These are phyloP conservation scores for Primulina eburnea DNA, from an alignment of 257 asterid genomes.

Conservation along the genomic window DNA sequence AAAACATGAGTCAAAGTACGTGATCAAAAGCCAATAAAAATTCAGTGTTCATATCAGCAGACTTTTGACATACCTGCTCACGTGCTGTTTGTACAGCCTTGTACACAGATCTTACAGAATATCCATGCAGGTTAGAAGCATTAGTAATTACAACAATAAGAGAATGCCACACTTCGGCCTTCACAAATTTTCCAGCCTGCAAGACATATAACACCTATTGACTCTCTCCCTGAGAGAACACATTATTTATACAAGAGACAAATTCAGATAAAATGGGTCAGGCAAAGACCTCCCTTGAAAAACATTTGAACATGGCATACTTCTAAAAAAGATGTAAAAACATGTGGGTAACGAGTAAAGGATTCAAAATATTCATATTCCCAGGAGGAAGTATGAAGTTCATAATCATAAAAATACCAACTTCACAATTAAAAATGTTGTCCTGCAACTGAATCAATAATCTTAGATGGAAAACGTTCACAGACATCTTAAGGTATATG, in stretches of 20 bases:
- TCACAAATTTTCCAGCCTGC: slow-evolving; percentile 92
- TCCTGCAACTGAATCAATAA: no score
- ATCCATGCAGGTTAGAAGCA: slow-evolving; percentile 91
- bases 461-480: background rate
- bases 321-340: background rate
- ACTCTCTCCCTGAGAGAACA: slow-evolving; percentile 18
- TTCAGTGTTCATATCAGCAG: slow-evolving; percentile 16
- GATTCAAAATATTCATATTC: background rate
- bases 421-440: background rate
- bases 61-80: slow-evolving; percentile 62
- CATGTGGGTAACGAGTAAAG: background rate
- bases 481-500: background rate
- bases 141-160: slow-evolving; percentile 84
- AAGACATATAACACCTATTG: slow-evolving; percentile 31
- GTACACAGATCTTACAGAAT: slow-evolving; percentile 77
- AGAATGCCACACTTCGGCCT: slow-evolving; percentile 97
- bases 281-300: slow-evolving; percentile 14
- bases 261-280: slow-evolving; percentile 7
- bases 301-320: slow-evolving; percentile 11
- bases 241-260: background rate
- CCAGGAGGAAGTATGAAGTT: no score
- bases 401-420: no score
- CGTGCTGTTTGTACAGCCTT: slow-evolving; percentile 64
- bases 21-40: slow-evolving; percentile 8
- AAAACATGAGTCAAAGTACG: slow-evolving; percentile 15